Conservation (phyloP, 768 basidiomycete genomes). For the Boletellus emodensis region DNA sequence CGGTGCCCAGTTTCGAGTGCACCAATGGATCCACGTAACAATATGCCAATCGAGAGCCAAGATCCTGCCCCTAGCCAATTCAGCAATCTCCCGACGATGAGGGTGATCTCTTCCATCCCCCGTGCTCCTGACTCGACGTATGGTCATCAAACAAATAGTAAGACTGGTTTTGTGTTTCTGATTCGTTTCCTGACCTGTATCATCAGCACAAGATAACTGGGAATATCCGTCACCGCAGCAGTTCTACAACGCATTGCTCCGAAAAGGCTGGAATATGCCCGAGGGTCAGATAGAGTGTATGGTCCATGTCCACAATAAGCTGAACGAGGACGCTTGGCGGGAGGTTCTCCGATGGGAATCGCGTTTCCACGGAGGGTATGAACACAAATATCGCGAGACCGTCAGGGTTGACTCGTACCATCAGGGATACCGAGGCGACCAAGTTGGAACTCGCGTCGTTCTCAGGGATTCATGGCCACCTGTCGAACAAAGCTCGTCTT, state of each 20-base stretch:
- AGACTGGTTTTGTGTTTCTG: neutral
- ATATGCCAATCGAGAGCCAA: constrained; percentile 13
- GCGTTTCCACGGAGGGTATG: constrained; percentile 13
- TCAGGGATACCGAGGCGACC: constrained; percentile 4
- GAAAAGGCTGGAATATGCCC: constrained; percentile 7
- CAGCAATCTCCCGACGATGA: neutral
- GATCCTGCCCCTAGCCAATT: neutral
- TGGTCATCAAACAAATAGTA: constrained; percentile 12
- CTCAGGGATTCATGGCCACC: constrained; percentile 12
- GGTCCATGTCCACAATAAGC: constrained; percentile 8
- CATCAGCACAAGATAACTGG: constrained; percentile 8
- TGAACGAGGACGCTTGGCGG: constrained; percentile 11
- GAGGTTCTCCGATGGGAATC: constrained; percentile 12
- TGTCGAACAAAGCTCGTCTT: constrained; percentile 12
- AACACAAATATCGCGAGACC: neutral
- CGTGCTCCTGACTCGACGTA: constrained; percentile 7
- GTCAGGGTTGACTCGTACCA: neutral
- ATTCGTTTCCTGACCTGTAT: neutral
- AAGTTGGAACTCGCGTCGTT: constrained; percentile 11
- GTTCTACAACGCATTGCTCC: constrained; percentile 11
- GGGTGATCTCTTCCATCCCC: constrained; percentile 5
- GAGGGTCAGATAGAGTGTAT: constrained; percentile 4
- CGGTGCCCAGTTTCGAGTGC: constrained; percentile 3
- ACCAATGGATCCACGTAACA: constrained; percentile 6
- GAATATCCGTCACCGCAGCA: constrained; percentile 14